These are phyloP conservation scores for Mortierella sp. DNA, from an alignment of 371 early-diverging fungal species.

Conservation along the genomic window DNA sequence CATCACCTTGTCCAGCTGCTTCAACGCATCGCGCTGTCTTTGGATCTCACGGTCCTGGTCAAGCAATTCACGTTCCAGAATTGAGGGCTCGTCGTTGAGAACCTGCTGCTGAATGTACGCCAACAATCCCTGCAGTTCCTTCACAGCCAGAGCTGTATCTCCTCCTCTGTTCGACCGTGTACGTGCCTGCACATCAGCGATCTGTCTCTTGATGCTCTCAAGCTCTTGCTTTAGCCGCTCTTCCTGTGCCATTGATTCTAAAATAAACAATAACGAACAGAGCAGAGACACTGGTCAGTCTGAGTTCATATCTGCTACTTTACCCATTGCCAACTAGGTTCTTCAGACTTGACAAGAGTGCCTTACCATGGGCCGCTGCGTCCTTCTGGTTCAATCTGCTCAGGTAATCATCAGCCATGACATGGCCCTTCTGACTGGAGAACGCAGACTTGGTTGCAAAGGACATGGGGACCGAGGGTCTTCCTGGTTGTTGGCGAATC, in stretches of 20 bases:
- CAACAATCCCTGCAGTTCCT: constrained; percentile 50
- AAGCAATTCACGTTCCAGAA: constrained; percentile 43
- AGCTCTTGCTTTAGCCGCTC: constrained; percentile 51
- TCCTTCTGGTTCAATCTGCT: constrained; percentile 55
- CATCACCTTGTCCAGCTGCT: constrained; percentile 55
- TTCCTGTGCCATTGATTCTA: constrained; percentile 51
- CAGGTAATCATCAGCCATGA: constrained; percentile 49
- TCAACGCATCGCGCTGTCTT: constrained; percentile 51
- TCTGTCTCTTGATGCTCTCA: constrained; percentile 47
- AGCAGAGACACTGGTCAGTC: background rate
- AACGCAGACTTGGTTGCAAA: constrained; percentile 57
- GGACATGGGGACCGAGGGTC: constrained; percentile 54
- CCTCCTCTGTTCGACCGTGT: constrained; percentile 42
- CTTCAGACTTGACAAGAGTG: background rate
- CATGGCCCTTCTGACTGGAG: constrained; percentile 54
- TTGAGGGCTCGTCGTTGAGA: constrained; percentile 42
- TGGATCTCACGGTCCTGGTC: constrained; percentile 58
- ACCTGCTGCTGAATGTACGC: constrained; percentile 59
- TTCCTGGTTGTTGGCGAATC: constrained; percentile 53
- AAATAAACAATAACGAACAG: background rate
- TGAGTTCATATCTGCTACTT: background rate
- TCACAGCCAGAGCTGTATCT: constrained; percentile 21
- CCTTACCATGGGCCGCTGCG: constrained; percentile 36
- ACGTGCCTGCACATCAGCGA: constrained; percentile 50
- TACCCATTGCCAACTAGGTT: background rate